These are phyloP conservation scores for Diaporthe vexans DNA, from an alignment of 2,329 filamentous ascomycete genomes.

Conservation along the genomic window DNA sequence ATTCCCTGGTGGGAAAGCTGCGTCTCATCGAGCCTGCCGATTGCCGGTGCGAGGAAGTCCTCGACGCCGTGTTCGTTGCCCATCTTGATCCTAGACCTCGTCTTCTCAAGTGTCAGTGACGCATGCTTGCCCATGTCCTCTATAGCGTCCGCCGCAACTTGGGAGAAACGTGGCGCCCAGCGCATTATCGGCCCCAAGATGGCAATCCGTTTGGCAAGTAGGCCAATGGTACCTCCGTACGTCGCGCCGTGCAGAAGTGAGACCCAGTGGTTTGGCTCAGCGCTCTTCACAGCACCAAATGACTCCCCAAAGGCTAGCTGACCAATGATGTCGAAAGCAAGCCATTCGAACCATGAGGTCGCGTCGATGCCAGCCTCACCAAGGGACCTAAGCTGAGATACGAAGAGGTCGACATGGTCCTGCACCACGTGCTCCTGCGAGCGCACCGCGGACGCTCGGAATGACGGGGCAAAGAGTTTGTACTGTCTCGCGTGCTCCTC, in stretches of 20 bases:
- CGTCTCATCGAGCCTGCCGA: conserved; percentile 35
- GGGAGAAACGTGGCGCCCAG: conserved; percentile 36
- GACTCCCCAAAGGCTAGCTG: conserved; percentile 44
- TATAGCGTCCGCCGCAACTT: conserved; percentile 24
- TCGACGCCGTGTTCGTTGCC: conserved; percentile 40
- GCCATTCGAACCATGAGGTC: conserved; percentile 44
- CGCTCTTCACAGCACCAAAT: conserved; percentile 41
- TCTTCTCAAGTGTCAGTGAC: conserved; percentile 41
- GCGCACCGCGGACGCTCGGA: conserved; percentile 43
- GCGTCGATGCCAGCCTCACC: conserved; percentile 42
- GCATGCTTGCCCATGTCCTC: conserved; percentile 34
- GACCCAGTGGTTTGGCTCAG: conserved; percentile 42
- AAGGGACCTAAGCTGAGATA: conserved; percentile 40
- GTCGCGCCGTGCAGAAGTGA: conserved; percentile 40
- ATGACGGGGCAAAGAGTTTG: conserved; percentile 44
- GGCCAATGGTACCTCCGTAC: conserved; percentile 36
- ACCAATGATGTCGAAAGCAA: conserved; percentile 47
- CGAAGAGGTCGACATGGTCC: conserved; percentile 43
- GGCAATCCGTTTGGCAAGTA: conserved; percentile 41
- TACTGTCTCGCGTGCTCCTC: conserved; percentile 44
- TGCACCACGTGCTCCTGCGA: conserved; percentile 46
- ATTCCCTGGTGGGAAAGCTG: conserved; percentile 39
- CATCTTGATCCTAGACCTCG: conserved; percentile 39
- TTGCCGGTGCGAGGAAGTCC: conserved; percentile 41
- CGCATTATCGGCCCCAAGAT: conserved; percentile 35